Base-by-base conservation (phyloP, 2,329 filamentous ascomycete species). In the Diplodia scrobiculata region DNA sequence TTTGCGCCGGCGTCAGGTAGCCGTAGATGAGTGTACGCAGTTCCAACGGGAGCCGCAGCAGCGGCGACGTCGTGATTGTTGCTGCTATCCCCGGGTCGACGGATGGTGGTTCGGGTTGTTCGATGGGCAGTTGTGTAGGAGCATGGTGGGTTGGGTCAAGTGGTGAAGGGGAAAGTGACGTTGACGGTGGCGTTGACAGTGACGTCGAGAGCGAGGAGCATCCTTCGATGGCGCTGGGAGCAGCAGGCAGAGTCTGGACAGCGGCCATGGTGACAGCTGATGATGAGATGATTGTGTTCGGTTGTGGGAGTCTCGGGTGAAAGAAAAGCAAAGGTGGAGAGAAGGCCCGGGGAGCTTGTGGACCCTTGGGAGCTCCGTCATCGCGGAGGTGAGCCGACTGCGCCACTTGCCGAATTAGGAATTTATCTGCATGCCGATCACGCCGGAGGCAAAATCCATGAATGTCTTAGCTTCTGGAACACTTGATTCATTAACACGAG, bases 11-110 rank as follows among this genome's bases (percentile, higher is more conserved):
- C 17, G 58, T 62, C 45, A 62, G 58, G 58, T 50, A 19, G 11
- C 27, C 29, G 58, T 62, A 62, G 58, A 62, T 62, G 58, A 62
- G 58, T 2, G 10, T 50, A 29, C 58, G 58, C n/a, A 62, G 41
- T 17, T 62, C 58, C 27, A 41, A 45, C 5, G 58, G 58, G 3
- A 62, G 58, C 45, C 58, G 58, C 3, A 62, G n/a, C 27, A 62
- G 58, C 29, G 58, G 45, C n/a, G 58, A 62, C 3, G 36, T 45
- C 1, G 52, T n/a, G 10, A 17, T 7, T 11, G 10, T n/a, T 21
- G 27, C 9, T 11, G 10, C 2, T 4, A 25, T 25, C 9, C 19
- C 21, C 53, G 36, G 34, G 34, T 25, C 55, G 25, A 27, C 25
- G 55, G n/a, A 17, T 29, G 5, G 10, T 11, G 5, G 41, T 25